These are phyloP conservation scores for Candida ponderosae DNA, from an alignment of 805 yeast species.

Conservation along the genomic window DNA sequence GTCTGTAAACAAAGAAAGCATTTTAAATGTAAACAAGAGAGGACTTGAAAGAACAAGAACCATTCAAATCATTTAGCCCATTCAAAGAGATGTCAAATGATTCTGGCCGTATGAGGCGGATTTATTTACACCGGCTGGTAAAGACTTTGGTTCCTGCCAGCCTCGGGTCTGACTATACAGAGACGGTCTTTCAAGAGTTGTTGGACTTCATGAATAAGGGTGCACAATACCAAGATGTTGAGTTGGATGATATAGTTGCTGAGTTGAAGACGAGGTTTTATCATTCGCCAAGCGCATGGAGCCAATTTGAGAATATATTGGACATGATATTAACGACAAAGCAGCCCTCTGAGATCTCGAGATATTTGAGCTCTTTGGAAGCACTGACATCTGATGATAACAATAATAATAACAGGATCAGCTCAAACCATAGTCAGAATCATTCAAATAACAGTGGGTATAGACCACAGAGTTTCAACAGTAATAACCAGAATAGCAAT, in stretches of 20 bases:
- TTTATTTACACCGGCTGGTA: conserved; percentile 14
- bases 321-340: conserved; percentile 23
- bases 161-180: conserved; percentile 6
- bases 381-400: conserved; percentile 6
- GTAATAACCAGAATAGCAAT: neutral
- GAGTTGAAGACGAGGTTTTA: neutral
- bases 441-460: neutral
- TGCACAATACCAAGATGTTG: neutral
- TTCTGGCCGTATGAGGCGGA: conserved; percentile 1
- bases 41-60: neutral
- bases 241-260: neutral
- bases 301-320: conserved; percentile 23
- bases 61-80: neutral
- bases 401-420: neutral
- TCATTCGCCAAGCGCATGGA: conserved; percentile 17
- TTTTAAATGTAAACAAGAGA: neutral
- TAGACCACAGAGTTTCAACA: neutral
- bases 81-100: conserved; percentile 4
- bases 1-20: neutral
- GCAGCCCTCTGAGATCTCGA: conserved; percentile 25
- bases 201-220: conserved; percentile 10
- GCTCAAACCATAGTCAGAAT: too few relatives aligned
- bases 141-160: conserved; percentile 7
- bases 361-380: conserved; percentile 27
- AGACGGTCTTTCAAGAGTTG: conserved; percentile 11